phyloP scores from a whole-genome alignment of 495 filamentous ascomycete species.

The Annulohypoxylon stygium region DNA sequence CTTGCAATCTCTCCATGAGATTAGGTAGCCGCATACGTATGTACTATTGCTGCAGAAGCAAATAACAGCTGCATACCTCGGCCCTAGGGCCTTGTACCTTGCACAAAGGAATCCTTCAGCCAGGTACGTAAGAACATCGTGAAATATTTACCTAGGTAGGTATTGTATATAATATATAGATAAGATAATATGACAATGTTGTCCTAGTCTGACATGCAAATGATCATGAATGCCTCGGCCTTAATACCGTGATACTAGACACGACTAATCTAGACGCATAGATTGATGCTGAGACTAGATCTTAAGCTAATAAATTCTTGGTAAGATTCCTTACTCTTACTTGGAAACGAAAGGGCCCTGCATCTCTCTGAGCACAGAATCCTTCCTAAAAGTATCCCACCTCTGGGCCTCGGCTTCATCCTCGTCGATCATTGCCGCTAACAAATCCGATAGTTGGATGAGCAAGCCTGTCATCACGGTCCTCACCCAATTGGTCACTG shows the following conservation, averaged over 20 bases:
- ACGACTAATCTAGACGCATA: neutral
- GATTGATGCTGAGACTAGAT: neutral
- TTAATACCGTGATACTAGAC: neutral
- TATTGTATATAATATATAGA: conserved; percentile 1
- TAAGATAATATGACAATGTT: neutral
- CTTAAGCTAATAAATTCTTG: neutral
- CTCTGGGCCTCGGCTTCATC: conserved; percentile 15
- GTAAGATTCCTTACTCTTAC: neutral
- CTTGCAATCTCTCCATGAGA: neutral
- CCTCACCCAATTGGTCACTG: conserved; percentile 18
- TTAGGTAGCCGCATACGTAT: neutral
- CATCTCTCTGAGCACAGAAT: neutral
- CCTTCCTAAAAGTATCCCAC: conserved; percentile 10
- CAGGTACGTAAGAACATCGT: neutral
- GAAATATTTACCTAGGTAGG: neutral
- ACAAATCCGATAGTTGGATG: neutral
- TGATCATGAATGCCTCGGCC: neutral
- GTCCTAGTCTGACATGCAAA: neutral
- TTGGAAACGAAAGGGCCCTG: conserved; percentile 22
- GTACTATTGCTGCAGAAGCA: neutral
- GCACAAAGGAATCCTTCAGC: neutral
- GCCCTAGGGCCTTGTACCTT: neutral
- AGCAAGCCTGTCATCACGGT: conserved; percentile 8
- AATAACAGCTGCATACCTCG: conserved; percentile 1
- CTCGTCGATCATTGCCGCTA: conserved; percentile 27